A percentile compares a stretch with the other conserved stretches of the same genome.
These are phyloP conservation scores for Heimioporus sp. DNA, from an alignment of 768 basidiomycete species.

Conservation along the genomic window DNA sequence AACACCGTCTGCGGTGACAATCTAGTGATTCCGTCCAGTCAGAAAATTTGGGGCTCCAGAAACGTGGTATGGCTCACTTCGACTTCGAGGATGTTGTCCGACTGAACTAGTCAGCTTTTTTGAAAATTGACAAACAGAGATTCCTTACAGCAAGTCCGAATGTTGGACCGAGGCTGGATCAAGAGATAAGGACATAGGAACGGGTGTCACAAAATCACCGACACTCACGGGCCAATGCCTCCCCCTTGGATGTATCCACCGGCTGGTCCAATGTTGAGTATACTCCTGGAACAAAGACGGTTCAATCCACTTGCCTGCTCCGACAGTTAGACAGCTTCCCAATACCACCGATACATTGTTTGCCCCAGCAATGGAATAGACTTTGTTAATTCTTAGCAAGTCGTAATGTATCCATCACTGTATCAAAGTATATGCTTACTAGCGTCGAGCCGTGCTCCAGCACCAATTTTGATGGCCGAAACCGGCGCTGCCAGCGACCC, in stretches of 20 bases:
- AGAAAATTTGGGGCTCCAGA: neutral
- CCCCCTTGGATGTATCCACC: slow-evolving; percentile 52
- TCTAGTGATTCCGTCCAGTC: slow-evolving; percentile 3
- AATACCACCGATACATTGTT: slow-evolving; percentile 13
- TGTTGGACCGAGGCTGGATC: slow-evolving; percentile 17
- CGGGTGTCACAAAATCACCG: neutral
- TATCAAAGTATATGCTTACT: slow-evolving; percentile 1
- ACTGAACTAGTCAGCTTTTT: slow-evolving; percentile 30
- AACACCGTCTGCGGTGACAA: slow-evolving; percentile 43
- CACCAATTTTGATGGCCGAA: slow-evolving; percentile 11
- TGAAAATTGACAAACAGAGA: no score
- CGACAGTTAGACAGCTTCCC: slow-evolving; percentile 17
- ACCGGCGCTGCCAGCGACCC: slow-evolving; percentile 11
- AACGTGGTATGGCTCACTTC: slow-evolving; percentile 5
- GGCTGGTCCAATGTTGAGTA: neutral
- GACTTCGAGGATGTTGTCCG: slow-evolving; percentile 46
- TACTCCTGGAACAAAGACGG: no score
- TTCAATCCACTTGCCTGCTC: no score
- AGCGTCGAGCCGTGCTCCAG: slow-evolving; percentile 12
- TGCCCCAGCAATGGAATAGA: slow-evolving; percentile 8
- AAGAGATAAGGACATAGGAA: neutral
- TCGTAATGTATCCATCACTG: neutral
- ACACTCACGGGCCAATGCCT: slow-evolving; percentile 23
- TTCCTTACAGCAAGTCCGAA: slow-evolving; percentile 6
- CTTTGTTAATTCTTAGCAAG: neutral